Conservation (phyloP, 164 flowering plant species). For the Liriodendron chinense region DNA sequence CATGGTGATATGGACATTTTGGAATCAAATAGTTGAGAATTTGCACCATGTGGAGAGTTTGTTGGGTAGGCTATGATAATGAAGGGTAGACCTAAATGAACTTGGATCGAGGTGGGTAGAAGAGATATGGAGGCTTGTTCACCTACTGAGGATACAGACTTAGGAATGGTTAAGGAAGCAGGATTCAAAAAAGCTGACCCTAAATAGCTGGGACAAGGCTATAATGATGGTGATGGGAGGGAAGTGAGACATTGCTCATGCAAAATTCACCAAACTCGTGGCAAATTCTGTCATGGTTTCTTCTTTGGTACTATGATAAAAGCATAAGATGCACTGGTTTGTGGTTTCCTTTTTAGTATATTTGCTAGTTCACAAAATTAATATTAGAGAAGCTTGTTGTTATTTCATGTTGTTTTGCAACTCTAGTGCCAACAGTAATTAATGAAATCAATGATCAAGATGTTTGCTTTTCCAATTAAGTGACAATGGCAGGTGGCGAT, state of each 20-base stretch:
- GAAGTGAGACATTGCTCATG: not conserved
- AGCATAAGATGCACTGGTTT: too few species aligned
- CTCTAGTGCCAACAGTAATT: not conserved
- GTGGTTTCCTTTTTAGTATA: too few species aligned
- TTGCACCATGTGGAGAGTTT: not conserved
- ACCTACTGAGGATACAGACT: too few species aligned
- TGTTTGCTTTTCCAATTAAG: slow-evolving; percentile 8
- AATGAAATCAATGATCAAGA: not conserved
- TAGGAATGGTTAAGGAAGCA: not conserved
- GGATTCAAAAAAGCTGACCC: too few species aligned
- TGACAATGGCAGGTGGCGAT: slow-evolving; percentile 53
- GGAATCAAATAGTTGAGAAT: not conserved
- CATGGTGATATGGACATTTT: not conserved
- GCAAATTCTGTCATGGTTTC: not conserved
- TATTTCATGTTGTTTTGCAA: too few species aligned
- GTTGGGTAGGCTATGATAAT: not conserved
- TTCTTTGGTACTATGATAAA: too few species aligned
- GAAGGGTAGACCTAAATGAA: not conserved
- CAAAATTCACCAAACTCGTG: not conserved
- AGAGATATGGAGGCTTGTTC: not conserved
- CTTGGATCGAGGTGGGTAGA: not conserved
- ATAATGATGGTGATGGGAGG: not conserved
- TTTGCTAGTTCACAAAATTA: too few species aligned
- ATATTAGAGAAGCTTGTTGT: too few species aligned
- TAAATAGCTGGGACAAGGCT: not conserved